Evolutionary conservation across 2,329 filamentous ascomycete genomes (phyloP).

Genomic region (Myriosclerotinia curreyana): DNA sequence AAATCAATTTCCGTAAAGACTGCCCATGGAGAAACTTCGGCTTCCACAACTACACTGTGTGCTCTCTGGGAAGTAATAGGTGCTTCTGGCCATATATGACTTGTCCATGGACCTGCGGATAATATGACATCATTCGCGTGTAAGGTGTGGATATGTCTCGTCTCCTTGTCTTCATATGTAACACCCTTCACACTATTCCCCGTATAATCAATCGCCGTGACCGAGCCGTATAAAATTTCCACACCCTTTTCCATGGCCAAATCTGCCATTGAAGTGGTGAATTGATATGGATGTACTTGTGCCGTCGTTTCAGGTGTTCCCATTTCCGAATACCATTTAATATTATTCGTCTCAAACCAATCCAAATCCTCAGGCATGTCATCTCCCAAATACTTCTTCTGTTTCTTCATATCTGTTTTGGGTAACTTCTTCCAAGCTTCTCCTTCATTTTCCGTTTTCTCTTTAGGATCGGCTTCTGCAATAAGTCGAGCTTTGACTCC

Average conservation of each 20-base stretch:
- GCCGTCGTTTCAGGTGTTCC: slow-evolving; percentile 76
- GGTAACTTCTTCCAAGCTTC: slow-evolving; percentile 58
- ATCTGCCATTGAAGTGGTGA: slow-evolving; percentile 79
- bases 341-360: slow-evolving; percentile 70
- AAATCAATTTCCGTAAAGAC: slow-evolving; percentile 85
- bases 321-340: slow-evolving; percentile 78
- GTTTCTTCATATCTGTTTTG: slow-evolving; percentile 50
- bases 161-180: slow-evolving; percentile 55
- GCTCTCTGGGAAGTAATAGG: slow-evolving; percentile 59
- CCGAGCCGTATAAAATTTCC: slow-evolving; percentile 65
- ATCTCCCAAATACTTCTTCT: slow-evolving; percentile 49
- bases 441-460: slow-evolving; percentile 6
- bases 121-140: slow-evolving; percentile 47
- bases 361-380: slow-evolving; percentile 74
- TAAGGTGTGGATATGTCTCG: slow-evolving; percentile 48
- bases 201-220: slow-evolving; percentile 62
- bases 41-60: slow-evolving; percentile 63
- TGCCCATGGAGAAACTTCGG: slow-evolving; percentile 67
- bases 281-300: slow-evolving; percentile 89
- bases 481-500: slow-evolving; percentile 31
- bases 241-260: slow-evolving; percentile 69
- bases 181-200: slow-evolving; percentile 65
- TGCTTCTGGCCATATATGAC: slow-evolving; percentile 53
- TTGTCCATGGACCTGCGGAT: slow-evolving; percentile 60
- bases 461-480: slow-evolving; percentile 4